Base-by-base conservation (phyloP, 2,329 filamentous ascomycete species). In the Dactylellina leptospora region DNA sequence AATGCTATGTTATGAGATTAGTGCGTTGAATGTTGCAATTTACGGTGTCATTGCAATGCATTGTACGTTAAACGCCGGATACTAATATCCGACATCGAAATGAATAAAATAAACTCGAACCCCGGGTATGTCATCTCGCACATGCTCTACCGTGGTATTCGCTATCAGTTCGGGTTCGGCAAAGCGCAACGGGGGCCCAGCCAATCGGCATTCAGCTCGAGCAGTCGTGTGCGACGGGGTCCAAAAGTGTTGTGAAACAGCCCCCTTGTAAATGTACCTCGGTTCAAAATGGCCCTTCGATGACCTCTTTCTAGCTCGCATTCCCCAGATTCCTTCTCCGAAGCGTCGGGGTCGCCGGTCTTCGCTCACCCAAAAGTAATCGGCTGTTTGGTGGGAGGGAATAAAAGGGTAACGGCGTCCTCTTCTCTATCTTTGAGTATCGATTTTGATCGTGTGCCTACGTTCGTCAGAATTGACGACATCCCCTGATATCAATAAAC, bases 271-370 rank as follows among this genome's bases (percentile, higher is more conserved):
- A 23, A 27, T 36, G 11, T 55, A 50, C 60, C 60, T 64, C 60
- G 60, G 60, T 40, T 64, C 60, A 64, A 64, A 64, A 55, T 23
- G 6, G 30, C 23, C 22, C 22, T 20, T 18, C 53, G 53, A 44
- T 28, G 36, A 13, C 16, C 16, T 20, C 16, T 20, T 13, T 10
- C 18, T 16, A 18, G 18, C 11, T 8, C 8, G 22, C n/a, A 23
- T 18, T 36, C 48, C 48, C 48, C 48, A 36, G 48, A 53, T 53
- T 61, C 4, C 33, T 36, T 38, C 20, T 50, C 30, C 58, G 47
- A 44, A 40, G 47, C 58, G 40, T 54, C 58, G 58, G 58, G 47
- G 58, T 62, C 58, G 36, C 58, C 58, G 58, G 44, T 20, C 16
- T 4, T 42, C 33, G 13, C 22, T n/a, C n/a, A 20, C 9, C 18